Evolutionary conservation across 345 rosid species (phyloP), one percentile per base, ranked within the genome.

Genomic region (Eucalyptus lansdowneana): DNA sequence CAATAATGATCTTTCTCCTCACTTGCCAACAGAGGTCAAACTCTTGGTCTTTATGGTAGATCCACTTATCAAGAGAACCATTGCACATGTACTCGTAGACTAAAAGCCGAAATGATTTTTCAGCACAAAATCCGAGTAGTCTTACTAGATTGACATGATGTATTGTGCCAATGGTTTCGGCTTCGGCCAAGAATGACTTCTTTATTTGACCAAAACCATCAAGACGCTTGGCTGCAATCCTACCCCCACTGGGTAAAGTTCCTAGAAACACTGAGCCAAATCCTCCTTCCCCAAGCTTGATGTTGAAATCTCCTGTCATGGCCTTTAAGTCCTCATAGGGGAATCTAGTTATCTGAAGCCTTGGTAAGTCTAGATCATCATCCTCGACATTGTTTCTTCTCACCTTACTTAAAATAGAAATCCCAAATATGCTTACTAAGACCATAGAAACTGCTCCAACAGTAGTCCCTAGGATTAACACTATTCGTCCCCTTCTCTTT

Each of bases 391-490:
- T 13, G 0, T 56, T 56, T 56, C 0, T 56, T 22, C 62, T 56
- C 27, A 56, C 13, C 27, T 0, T 22, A 56, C 60, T 22, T 56
- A 1, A 0, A 9, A 56, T 56, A 24, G 0, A 56, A 56, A 56
- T 56, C 62, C 62, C 62, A 56, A 22, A 9, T 0, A 56, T 0
- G 13, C 62, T 56, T 56, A 24, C 6, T 56, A 56, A 22, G 0
- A 56, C 0, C 12, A 56, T 56, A 0, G 0, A 22, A 56, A 56
- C 6, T 0, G 62, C 12, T 56, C 29, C 62, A 56, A 56, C 3
- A 4, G 62, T 0, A 56, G 0, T 56, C 27, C 34, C 34, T 34
- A 34, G 34, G 34, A 56, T 22, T 2, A 56, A 8, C 40, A 40
- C 42, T 40, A 40, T 42, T 42, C 44, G 2, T 22, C 60, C 0